These are phyloP conservation scores for Tanacetum coccineum DNA, from an alignment of 129 eudicot genomes.

Conservation along the genomic window DNA sequence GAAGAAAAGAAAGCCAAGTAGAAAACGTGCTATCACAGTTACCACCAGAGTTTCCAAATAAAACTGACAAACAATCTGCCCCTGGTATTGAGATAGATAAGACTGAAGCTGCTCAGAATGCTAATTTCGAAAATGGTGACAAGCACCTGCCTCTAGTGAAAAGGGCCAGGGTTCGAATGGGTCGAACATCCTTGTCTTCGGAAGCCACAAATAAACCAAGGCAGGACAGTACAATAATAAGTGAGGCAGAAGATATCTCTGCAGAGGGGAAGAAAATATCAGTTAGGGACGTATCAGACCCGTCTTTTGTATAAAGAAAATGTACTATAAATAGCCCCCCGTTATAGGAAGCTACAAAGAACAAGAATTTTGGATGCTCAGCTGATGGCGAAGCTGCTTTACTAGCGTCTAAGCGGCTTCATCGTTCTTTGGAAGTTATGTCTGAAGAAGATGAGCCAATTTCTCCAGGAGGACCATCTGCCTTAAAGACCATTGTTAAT, in stretches of 20 bases:
- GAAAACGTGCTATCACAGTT: slow-evolving; percentile 44
- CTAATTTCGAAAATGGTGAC: slow-evolving; percentile 61
- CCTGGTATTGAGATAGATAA: slow-evolving; percentile 29
- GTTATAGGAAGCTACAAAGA: slow-evolving; percentile 45
- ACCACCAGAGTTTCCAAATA: slow-evolving; percentile 20
- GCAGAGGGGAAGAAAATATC: slow-evolving; percentile 18
- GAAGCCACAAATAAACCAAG: slow-evolving; percentile 23
- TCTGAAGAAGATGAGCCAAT: slow-evolving; percentile 55
- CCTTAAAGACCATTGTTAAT: slow-evolving; percentile 36
- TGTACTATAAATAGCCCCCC: slow-evolving; percentile 40
- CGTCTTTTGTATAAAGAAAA: slow-evolving; percentile 16
- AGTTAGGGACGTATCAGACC: slow-evolving; percentile 26
- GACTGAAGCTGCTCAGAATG: slow-evolving; percentile 24
- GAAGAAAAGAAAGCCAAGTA: slow-evolving; percentile 73
- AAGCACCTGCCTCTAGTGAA: slow-evolving; percentile 86
- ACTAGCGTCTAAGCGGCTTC: slow-evolving; percentile 89
- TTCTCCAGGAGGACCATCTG: slow-evolving; percentile 32
- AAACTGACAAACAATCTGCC: slow-evolving; percentile 21
- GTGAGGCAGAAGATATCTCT: slow-evolving; percentile 33
- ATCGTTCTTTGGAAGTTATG: slow-evolving; percentile 95
- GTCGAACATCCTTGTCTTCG: slow-evolving; percentile 51
- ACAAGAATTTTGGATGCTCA: slow-evolving; percentile 36
- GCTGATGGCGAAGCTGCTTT: slow-evolving; percentile 89
- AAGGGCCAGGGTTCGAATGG: slow-evolving; percentile 92
- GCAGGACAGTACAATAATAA: background rate